Base-by-base conservation (phyloP, 2,329 filamentous ascomycete species). In the Aspergillus versicolor region DNA sequence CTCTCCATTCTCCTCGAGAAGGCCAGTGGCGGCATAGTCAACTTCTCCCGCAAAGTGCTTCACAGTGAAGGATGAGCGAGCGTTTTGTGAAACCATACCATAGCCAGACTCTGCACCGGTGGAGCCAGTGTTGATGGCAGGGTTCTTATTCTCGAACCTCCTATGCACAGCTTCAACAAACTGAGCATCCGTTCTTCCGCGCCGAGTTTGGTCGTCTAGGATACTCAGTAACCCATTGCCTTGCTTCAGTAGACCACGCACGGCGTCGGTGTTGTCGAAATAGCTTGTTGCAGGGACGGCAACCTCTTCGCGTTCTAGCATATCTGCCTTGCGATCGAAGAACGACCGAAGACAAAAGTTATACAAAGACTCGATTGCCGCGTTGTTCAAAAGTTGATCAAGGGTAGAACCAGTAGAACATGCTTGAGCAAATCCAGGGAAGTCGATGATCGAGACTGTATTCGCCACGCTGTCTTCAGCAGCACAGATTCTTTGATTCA, bases 31-130 rank as follows among this genome's bases (percentile, higher is more conserved):
- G 2, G 91, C 88, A 70, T 99, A 99, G 60, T 99, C 94, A 5
- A 99, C 91, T 71, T 97, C 94, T 50, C 94, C 94, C 40, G 93
- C 93, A 74, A 95, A 99, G 74, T 99, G 94, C 74, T 90, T 92
- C 56, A 99, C 87, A 0, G 92, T 92, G 76, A 99, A 99, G 9
- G 84, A 84, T 5, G 91, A 88, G 0, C 89, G 82, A 0, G 85
- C 82, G 74, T 95, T 95, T 60, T 91, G 88, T 0, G 92, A 93
- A 49, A 88, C 80, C 74, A 96, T 96, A 73, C 96, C 96, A 77
- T 90, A 94, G 51, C 92, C 92, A 5, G 91, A 91, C 61, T 88
- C 87, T 27, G 90, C 45, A 2, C 87, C 92, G 1, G 90, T 80
- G 46, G 87, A 86, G 52, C 88, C 85, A 4, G 96, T 90, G 2